Evolutionary conservation across 495 filamentous ascomycete genomes (phyloP).

Genomic region (Coniosporium apollinis): DNA sequence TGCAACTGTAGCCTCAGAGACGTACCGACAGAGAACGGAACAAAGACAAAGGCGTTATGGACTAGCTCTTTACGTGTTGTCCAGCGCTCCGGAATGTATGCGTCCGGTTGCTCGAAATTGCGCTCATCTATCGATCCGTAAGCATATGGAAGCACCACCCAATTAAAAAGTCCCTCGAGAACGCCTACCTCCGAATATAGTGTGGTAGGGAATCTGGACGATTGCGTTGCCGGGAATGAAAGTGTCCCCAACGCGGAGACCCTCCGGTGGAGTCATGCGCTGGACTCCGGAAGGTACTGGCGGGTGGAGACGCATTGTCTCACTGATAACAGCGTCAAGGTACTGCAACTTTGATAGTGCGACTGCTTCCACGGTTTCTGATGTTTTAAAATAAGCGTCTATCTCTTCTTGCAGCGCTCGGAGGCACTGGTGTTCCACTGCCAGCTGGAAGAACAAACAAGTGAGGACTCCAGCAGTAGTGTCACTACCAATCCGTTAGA

Average conservation of each 20-base stretch:
- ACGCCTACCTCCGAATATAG: constrained; percentile 26
- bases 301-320: constrained; percentile 38
- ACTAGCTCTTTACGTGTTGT: constrained; percentile 27
- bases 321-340: constrained; percentile 35
- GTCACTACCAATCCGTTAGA: too few species aligned
- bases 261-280: constrained; percentile 30
- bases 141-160: too few species aligned
- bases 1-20: neutral
- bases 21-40: constrained; percentile 31
- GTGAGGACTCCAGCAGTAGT: constrained; percentile 15
- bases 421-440: constrained; percentile 6
- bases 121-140: constrained; percentile 11
- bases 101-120: constrained; percentile 21
- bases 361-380: constrained; percentile 1
- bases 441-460: constrained; percentile 12
- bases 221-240: constrained; percentile 28
- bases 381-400: constrained; percentile 4
- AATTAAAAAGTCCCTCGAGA: constrained; percentile 15
- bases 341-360: constrained; percentile 12
- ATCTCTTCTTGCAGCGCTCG: constrained; percentile 12
- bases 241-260: constrained; percentile 27
- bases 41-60: constrained; percentile 29
- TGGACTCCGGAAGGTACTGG: constrained; percentile 29
- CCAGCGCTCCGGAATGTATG: constrained; percentile 43
- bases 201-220: constrained; percentile 29